Percentiles rank a stretch among this genome's conserved stretches.
phyloP scores from a whole-genome alignment of 257 asterid genomes.

The Solanum ahanhuiri region DNA sequence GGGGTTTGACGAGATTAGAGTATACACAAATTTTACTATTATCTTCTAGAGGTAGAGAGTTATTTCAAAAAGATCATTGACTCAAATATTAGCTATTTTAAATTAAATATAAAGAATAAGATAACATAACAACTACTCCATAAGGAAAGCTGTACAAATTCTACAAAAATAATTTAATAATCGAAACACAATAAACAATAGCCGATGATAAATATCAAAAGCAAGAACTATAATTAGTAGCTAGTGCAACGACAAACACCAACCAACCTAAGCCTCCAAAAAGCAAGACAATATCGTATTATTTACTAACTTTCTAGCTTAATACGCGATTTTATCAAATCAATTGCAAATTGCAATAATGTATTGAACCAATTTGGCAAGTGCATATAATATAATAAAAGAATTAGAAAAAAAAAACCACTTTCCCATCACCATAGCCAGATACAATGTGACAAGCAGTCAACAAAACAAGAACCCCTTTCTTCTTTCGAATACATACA shows the following conservation, averaged over 20 bases:
- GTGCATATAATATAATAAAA: not conserved
- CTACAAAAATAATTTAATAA: too few species aligned
- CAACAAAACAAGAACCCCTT: not conserved
- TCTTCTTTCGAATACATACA: not conserved
- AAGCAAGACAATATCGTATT: too few species aligned
- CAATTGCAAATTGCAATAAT: not conserved
- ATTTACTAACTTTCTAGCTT: not conserved
- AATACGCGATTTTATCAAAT: not conserved
- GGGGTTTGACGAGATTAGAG: not conserved
- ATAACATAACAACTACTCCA: too few species aligned
- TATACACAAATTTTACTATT: too few species aligned
- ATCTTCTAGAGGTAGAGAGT: too few species aligned
- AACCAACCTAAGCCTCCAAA: fast-evolving
- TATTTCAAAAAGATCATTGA: too few species aligned
- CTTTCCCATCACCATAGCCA: not conserved
- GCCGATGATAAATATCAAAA: too few species aligned
- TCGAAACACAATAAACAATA: not conserved
- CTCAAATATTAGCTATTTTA: not conserved
- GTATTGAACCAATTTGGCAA: not conserved
- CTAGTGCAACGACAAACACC: too few species aligned
- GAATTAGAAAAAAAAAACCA: not conserved
- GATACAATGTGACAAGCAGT: not conserved
- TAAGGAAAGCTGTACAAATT: too few species aligned
- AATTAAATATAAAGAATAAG: not conserved
- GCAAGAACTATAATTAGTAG: too few species aligned